phyloP scores from a whole-genome alignment of 495 filamentous ascomycete genomes.

The Talaromyces liani region DNA sequence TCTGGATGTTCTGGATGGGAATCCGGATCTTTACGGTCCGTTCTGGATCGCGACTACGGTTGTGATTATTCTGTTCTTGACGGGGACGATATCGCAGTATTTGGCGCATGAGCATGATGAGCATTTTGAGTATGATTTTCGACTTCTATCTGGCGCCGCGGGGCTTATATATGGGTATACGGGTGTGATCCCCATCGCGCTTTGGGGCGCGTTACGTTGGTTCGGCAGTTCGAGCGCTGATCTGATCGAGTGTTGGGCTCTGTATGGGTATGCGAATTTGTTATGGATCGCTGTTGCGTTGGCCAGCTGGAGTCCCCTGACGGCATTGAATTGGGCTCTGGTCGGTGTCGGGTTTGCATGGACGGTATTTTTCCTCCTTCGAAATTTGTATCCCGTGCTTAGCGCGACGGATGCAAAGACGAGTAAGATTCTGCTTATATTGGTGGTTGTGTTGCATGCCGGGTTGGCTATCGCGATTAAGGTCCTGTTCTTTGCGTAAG shows the following conservation, averaged over 20 bases:
- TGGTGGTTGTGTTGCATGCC: constrained; percentile 79
- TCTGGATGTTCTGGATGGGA: constrained; percentile 93
- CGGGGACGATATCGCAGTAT: constrained; percentile 90
- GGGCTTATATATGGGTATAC: constrained; percentile 94
- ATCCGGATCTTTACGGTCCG: constrained; percentile 90
- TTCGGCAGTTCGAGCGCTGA: constrained; percentile 77
- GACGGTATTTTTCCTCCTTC: constrained; percentile 77
- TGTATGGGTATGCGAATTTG: constrained; percentile 93
- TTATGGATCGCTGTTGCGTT: constrained; percentile 95
- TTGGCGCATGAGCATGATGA: constrained; percentile 52
- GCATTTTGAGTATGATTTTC: constrained; percentile 82
- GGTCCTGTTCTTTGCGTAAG: constrained; percentile 86
- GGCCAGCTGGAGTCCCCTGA: constrained; percentile 78
- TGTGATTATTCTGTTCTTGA: constrained; percentile 88
- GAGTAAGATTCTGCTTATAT: constrained; percentile 76
- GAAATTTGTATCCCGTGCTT: constrained; percentile 90
- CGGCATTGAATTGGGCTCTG: constrained; percentile 86
- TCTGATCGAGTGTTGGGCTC: constrained; percentile 83
- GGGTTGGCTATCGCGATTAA: constrained; percentile 89
- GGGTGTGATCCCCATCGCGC: constrained; percentile 65
- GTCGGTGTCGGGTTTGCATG: constrained; percentile 83
- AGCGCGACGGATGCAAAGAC: constrained; percentile 88
- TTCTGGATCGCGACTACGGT: constrained; percentile 99
- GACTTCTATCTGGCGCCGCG: constrained; percentile 70
- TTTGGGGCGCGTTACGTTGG: constrained; percentile 89